A percentile compares a stretch with the other conserved stretches of the same genome.
phyloP scores from a whole-genome alignment of 352 stramenopile genomes.

The Globisporangium rhizosaccharum region DNA sequence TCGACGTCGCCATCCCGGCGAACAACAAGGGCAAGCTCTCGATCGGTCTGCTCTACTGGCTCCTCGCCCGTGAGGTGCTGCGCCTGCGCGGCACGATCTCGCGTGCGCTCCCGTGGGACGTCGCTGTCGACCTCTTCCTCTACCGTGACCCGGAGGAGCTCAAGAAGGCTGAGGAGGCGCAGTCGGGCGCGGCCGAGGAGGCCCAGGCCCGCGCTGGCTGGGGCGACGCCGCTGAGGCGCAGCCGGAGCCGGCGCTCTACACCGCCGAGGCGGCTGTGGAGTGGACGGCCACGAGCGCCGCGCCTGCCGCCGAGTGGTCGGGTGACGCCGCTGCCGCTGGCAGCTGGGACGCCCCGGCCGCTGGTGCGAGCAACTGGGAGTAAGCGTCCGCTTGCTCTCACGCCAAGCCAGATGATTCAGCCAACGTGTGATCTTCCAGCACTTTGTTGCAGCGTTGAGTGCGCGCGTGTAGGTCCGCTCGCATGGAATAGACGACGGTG shows the following conservation, averaged over 20 bases:
- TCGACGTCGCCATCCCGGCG: conserved; percentile 99
- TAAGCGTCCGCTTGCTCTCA: conserved; percentile 41
- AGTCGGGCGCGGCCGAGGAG: conserved; percentile 84
- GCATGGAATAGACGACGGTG: conserved; percentile 92
- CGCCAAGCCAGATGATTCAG: conserved; percentile 5
- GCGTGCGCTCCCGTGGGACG: conserved; percentile 94
- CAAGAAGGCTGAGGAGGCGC: conserved; percentile 98
- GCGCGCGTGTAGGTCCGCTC: conserved; percentile 9
- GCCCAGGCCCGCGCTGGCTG: conserved; percentile 61
- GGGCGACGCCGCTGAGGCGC: conserved; percentile 46
- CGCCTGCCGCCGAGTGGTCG: conserved; percentile 67
- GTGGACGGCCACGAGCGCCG: conserved; percentile 45
- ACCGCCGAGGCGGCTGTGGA: conserved; percentile 45
- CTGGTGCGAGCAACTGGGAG: conserved; percentile 62
- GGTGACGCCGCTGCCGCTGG: conserved; percentile 48
- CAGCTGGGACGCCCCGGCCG: conserved; percentile 53
- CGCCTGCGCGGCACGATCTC: conserved; percentile 96
- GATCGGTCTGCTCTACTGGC: conserved; percentile 99
- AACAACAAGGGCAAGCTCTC: conserved; percentile 99
- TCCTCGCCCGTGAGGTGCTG: conserved; percentile 98
- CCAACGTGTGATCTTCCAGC: conserved; percentile 3
- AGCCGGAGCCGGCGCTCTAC: conserved; percentile 52
- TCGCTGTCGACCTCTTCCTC: conserved; percentile 99
- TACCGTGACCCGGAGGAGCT: conserved; percentile 99
- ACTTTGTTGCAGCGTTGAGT: neutral